Evolutionary conservation across 495 filamentous ascomycete species (phyloP), one percentile per base, ranked within the genome.

Genomic region (Hypoxylon lienhwacheense): DNA sequence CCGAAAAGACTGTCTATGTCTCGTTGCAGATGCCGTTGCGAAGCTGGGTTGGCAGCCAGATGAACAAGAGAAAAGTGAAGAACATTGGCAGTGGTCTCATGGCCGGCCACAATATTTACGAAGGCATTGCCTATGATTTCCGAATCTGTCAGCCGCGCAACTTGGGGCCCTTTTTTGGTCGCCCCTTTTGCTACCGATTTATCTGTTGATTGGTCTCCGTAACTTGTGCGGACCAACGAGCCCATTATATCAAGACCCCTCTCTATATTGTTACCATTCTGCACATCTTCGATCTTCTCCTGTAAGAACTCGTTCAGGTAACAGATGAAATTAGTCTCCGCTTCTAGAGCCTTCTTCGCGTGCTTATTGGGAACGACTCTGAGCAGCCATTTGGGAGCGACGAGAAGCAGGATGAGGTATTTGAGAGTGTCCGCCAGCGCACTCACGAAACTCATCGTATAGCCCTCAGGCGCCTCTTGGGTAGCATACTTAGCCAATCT

Each of bases 51-150:
- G 50, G 77, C 74, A 17, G 86, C 86, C 1, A 90, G 77, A 46
- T 77, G 71, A 35, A 85, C 36, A 1, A 88, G 66, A 10, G 78
- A 69, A 61, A 83, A 87, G 62, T 88, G 83, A 7, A 86, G 67
- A 1, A 76, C 75, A 66, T 87, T 87, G 36, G 85, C 85, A 3
- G 84, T 81, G 0, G 86, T 86, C 63, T 89, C 86, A 65, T 90
- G 86, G 15, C 86, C 86, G 1, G 86, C 85, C 10, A 89, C 71
- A 31, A 83, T 79, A 65, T 87, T 83, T 59, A 88, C 79, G 66
- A 87, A 90, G 7, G 84, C 80, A 60, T 90, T 87, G 22, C 82
- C 84, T 17, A 86, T 72, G 55, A 90, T 83, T 36, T 88, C 85
- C 11, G 70, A 68, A 55, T 84, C 77, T 3, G 66, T 67, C 7